Evolutionary conservation across 2,329 filamentous ascomycete species (phyloP), one percentile per base, ranked within the genome.

Genomic region (Botryosphaeria dothidea): DNA sequence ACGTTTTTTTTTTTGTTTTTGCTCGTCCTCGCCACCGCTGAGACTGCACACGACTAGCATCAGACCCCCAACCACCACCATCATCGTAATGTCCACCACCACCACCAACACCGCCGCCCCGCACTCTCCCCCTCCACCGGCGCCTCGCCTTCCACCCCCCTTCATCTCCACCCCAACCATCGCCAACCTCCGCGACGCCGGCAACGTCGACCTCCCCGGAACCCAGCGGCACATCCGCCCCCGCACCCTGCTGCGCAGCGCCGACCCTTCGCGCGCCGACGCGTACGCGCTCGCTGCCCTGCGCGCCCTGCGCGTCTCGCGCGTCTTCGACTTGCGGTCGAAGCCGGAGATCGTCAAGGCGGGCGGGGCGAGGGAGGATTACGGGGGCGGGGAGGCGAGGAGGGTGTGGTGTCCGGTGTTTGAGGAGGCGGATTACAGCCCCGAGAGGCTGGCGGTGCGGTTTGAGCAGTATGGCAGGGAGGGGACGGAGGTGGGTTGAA

Each of bases 261-360:
- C 88, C 2, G 89, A 92, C 69, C 86, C 89, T 2, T 70, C 68
- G 5, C 69, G 69, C n/a, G 67, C 76, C 0, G 67, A 69, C 34
- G 38, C 31, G 0, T 48, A 41, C 0, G 74, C 68, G 15, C 76
- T 74, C 71, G 43, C 58, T 2, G 34, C 66, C 11, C 19, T 77
- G 0, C 61, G 80, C 31, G 69, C 74, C 4, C 79, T 92, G 62
- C 83, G 85, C n/a, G 85, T 94, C 68, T 83, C 80, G 25, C 81
- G 84, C 67, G 83, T 91, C 60, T 93, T 88, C 73, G 90, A 93
- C 78, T 80, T 93, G 9, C 84, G 91, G 63, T 89, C 86, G 27
- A 75, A 77, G 19, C 78, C 80, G 19, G 89, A 92, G 78, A 84
- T 91, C 61, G 76, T 84, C 64, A 75, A 77, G 27, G 75, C 69